phyloP scores from a whole-genome alignment of 2,329 filamentous ascomycete species.

The Pseudocercospora musae region DNA sequence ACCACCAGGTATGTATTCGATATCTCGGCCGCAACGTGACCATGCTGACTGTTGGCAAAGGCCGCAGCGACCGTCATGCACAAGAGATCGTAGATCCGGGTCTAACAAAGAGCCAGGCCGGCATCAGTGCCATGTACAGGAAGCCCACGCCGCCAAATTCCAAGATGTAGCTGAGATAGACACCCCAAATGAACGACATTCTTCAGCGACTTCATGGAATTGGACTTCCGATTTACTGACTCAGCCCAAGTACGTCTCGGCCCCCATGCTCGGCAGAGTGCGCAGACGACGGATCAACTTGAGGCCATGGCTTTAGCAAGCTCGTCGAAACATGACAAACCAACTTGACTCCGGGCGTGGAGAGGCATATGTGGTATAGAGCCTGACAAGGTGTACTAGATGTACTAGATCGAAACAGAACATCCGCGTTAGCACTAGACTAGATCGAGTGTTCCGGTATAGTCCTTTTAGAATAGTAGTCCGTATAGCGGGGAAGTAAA shows the following conservation, averaged over 20 bases:
- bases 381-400: neutral
- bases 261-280: neutral
- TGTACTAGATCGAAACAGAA: neutral
- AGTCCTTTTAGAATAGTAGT: no score
- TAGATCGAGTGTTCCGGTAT: no score
- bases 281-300: neutral
- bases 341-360: neutral
- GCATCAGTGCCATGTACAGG: constrained; percentile 17
- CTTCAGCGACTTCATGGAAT: neutral
- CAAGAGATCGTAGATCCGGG: constrained; percentile 34
- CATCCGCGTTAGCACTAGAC: neutral
- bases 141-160: constrained; percentile 6
- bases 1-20: constrained; percentile 69
- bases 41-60: constrained; percentile 25
- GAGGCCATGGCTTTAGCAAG: neutral
- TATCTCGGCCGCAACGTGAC: neutral
- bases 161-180: constrained; percentile 2
- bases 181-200: neutral
- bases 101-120: constrained; percentile 16
- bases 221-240: neutral
- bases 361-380: neutral
- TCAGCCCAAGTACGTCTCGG: neutral
- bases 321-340: neutral
- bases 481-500: no score
- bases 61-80: constrained; percentile 48